Evolutionary conservation across 345 rosid genomes (phyloP), one percentile per base, ranked within the genome.

Genomic region (Boechera stricta): DNA sequence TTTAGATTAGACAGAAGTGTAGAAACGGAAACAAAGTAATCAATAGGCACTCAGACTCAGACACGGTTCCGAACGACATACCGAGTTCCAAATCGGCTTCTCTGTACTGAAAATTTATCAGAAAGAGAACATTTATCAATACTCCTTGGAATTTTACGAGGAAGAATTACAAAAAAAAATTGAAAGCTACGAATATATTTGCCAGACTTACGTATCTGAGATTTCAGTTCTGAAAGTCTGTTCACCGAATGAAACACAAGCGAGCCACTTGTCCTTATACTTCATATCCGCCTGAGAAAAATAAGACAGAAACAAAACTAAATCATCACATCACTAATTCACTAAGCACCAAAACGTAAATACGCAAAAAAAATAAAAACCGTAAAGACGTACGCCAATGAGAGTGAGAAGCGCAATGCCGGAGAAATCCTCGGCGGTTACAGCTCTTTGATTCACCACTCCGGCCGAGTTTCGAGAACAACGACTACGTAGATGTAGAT

Each of bases 321-420:
- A 11, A 35, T n/a, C 31, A 24, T 56, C 16, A 44, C 39, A 21
- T 21, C 65, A 44, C 31, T 32, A 24, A 28, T 1, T 11, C 10
- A 10, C 10, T 21, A 51, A 28, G 7, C 29, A 31, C n/a, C 7
- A 7, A 16, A 29, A 12, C 69, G 15, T 45, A 66, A 52, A 48
- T 7, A 49, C 32, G 3, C 1, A 6, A 4, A 44, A 59, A 55
- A 42, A 13, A 9, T 4, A 1, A 58, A 31, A 41, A 51, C 28
- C 4, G 9, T 12, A 58, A 67, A 55, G 26, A 1, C 5, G 33
- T 84, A 91, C 97, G 57, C 84, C 62, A 8, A 87, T 68, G 33
- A 94, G 80, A 76, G 95, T 86, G 63, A 94, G 88, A 80, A 87
- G 92, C 33, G 98, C 97, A 65, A 94, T 88, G 81, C 98, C 98